These are phyloP conservation scores for Rhizopus sp. DNA, from an alignment of 371 early-diverging fungal species.

Conservation along the genomic window DNA sequence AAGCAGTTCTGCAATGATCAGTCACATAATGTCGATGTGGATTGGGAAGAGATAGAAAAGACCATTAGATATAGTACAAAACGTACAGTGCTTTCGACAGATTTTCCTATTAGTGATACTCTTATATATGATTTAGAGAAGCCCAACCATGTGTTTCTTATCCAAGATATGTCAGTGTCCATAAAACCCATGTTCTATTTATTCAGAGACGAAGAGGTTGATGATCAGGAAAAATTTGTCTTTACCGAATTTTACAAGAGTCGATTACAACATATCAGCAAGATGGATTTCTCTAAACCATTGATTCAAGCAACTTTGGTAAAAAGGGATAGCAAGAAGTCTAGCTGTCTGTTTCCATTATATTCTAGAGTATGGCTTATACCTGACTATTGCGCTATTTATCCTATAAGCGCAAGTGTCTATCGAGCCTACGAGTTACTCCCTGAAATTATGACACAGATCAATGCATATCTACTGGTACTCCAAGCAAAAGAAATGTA, in stretches of 20 bases:
- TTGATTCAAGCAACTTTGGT: constrained; percentile 41
- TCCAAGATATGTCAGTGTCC: constrained; percentile 22
- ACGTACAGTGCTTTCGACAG: constrained; percentile 21
- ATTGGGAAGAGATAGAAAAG: constrained; percentile 55
- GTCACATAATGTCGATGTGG: constrained; percentile 29
- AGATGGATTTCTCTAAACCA: constrained; percentile 45
- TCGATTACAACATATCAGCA: background rate
- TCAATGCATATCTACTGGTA: constrained; percentile 62
- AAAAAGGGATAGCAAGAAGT: constrained; percentile 32
- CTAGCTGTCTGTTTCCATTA: constrained; percentile 18
- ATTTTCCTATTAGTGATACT: no score
- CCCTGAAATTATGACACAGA: constrained; percentile 64
- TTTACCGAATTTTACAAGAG: constrained; percentile 55
- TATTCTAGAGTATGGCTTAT: constrained; percentile 34
- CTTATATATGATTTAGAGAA: background rate
- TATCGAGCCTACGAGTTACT: constrained; percentile 54
- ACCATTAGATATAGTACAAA: constrained; percentile 25
- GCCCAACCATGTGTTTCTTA: constrained; percentile 32
- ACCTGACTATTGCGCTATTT: constrained; percentile 54
- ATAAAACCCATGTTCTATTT: constrained; percentile 4
- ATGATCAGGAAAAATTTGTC: constrained; percentile 38
- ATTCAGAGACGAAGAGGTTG: background rate
- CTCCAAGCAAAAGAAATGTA: constrained; percentile 54
- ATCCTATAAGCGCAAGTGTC: constrained; percentile 53
- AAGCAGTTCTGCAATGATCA: background rate